phyloP scores from a whole-genome alignment of 345 rosid genomes.

The Populus davidiana region DNA sequence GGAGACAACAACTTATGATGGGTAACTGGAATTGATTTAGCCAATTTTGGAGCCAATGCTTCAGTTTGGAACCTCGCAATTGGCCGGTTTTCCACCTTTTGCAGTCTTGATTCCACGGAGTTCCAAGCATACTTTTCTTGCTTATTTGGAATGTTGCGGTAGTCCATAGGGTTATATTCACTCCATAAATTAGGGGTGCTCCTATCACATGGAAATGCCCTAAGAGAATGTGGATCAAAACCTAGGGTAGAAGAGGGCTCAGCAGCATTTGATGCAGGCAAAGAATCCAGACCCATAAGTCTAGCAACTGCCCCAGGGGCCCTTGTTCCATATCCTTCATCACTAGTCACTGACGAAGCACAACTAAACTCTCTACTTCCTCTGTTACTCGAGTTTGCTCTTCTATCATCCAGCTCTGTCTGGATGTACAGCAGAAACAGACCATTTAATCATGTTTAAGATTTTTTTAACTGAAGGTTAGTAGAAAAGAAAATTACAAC shows the following conservation, averaged over 20 bases:
- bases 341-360: constrained; percentile 65
- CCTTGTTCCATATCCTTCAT: constrained; percentile 56
- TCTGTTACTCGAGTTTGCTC: constrained; percentile 39
- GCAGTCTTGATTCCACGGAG: constrained; percentile 36
- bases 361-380: constrained; percentile 51
- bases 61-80: constrained; percentile 81
- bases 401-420: constrained; percentile 47
- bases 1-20: constrained; percentile 79
- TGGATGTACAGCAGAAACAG: constrained; percentile 20
- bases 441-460: constrained; percentile 14
- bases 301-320: constrained; percentile 91
- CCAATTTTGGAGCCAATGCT: constrained; percentile 66
- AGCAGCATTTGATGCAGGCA: constrained; percentile 53
- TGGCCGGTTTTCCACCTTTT: constrained; percentile 44
- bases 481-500: background rate
- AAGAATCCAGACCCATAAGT: constrained; percentile 90
- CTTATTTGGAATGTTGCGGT: constrained; percentile 30
- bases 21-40: constrained; percentile 57
- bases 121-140: constrained; percentile 35
- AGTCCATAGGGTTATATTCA: constrained; percentile 41
- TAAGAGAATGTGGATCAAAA: constrained; percentile 30
- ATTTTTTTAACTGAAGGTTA: background rate
- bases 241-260: constrained; percentile 40
- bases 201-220: constrained; percentile 30
- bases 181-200: constrained; percentile 34